Conservation (phyloP, 208 protist genomes). For the Kentomonas sorsogonicus region DNA sequence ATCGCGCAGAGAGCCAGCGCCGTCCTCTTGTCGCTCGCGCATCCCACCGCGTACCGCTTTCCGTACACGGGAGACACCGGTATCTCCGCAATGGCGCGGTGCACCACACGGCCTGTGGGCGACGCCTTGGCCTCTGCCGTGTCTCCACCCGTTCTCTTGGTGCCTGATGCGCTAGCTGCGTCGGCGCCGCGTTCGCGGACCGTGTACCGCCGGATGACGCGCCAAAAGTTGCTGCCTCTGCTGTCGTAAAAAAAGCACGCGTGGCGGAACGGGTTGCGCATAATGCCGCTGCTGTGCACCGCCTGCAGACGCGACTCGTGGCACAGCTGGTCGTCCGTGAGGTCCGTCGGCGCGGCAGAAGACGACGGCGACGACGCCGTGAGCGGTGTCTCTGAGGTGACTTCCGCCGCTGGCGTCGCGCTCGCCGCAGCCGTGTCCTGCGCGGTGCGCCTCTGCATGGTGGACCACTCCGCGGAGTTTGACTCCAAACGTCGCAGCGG, state of each 20-base stretch:
- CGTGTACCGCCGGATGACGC: constrained; percentile 65
- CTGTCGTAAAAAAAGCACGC: constrained; percentile 29
- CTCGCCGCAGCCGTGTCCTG: not conserved
- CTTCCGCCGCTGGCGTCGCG: not conserved
- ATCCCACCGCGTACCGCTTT: constrained; percentile 57
- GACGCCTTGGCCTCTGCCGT: too few relatives aligned
- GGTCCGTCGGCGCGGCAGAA: too few relatives aligned
- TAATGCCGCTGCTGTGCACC: constrained; percentile 48
- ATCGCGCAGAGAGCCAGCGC: constrained; percentile 52
- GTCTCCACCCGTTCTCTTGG: too few relatives aligned
- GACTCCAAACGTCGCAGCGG: constrained; percentile 65
- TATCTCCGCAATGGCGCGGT: constrained; percentile 71
- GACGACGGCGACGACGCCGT: too few relatives aligned
- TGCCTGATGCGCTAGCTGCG: too few relatives aligned
- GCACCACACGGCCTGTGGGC: constrained; percentile 41
- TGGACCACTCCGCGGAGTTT: constrained; percentile 47
- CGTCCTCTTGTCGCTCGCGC: constrained; percentile 43
- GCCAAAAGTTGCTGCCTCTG: constrained; percentile 44
- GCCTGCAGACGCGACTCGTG: constrained; percentile 42
- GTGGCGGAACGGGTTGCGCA: constrained; percentile 24
- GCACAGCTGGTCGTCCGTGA: constrained; percentile 68
- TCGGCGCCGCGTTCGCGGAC: constrained; percentile 24
- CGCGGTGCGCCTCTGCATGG: constrained; percentile 15
- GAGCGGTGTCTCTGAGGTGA: too few relatives aligned
- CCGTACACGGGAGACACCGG: constrained; percentile 50